Conservation (phyloP, 805 yeast genomes). For the Yarrowia osloensis region DNA sequence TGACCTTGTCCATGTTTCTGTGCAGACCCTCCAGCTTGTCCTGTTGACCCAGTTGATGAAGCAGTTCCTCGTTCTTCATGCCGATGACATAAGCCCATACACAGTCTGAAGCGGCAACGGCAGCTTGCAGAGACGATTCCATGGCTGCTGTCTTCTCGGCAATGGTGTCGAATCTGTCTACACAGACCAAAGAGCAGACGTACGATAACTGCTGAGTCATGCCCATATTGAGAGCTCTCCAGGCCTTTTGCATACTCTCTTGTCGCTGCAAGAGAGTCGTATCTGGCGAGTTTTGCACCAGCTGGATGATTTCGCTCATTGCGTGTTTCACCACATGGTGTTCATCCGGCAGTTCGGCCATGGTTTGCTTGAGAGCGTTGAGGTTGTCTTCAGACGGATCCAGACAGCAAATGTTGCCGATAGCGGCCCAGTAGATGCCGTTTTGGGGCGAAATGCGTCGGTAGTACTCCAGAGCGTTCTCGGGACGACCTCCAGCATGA, state of each 20-base stretch:
- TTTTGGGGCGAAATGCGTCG: neutral
- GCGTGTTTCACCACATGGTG: conserved; percentile 12
- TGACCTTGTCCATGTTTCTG: conserved; percentile 22
- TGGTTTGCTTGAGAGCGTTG: neutral
- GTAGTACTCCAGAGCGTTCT: neutral
- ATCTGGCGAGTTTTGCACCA: neutral
- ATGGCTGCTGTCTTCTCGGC: conserved; percentile 3
- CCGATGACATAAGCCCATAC: conserved; percentile 29
- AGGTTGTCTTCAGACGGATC: conserved; percentile 12
- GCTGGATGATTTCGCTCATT: conserved; percentile 2
- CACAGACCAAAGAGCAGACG: conserved; percentile 13
- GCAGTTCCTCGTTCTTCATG: neutral
- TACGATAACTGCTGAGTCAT: conserved; percentile 25
- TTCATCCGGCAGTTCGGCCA: neutral
- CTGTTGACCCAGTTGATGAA: conserved; percentile 19
- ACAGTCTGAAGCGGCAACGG: conserved; percentile 1
- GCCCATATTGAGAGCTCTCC: conserved; percentile 23
- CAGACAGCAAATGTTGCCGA: conserved; percentile 19
- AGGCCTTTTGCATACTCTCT: conserved; percentile 4
- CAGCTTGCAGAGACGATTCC: conserved; percentile 22
- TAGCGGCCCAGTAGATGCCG: neutral
- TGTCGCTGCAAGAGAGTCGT: neutral
- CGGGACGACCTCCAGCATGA: neutral
- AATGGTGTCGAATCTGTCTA: conserved; percentile 25
- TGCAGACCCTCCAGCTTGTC: conserved; percentile 11